Percentiles rank a stretch among this genome's conserved stretches.
These are phyloP conservation scores for Endocarpon pusillum DNA, from an alignment of 495 filamentous ascomycete genomes.

Conservation along the genomic window DNA sequence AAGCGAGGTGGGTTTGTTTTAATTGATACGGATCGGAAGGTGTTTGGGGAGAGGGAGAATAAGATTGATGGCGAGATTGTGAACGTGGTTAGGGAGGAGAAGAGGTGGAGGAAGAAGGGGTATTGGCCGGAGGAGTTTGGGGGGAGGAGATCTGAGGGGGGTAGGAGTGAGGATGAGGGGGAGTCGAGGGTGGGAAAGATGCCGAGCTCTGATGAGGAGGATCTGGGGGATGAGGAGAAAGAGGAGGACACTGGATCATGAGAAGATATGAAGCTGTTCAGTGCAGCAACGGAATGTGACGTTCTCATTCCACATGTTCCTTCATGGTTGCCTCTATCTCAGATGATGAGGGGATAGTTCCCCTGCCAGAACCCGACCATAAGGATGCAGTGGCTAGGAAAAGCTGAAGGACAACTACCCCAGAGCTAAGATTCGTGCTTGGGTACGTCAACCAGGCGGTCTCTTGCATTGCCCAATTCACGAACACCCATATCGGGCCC, in stretches of 20 bases:
- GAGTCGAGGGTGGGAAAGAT: conserved; percentile 66
- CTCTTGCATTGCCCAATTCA: conserved; percentile 70
- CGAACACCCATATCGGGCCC: conserved; percentile 54
- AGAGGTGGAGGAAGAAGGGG: conserved; percentile 71
- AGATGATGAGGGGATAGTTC: too few species aligned
- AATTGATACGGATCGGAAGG: conserved; percentile 44
- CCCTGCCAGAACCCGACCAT: conserved; percentile 39
- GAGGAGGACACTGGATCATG: too few species aligned
- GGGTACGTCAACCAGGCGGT: conserved; percentile 96
- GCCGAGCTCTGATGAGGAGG: conserved; percentile 53
- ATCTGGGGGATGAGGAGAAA: too few species aligned
- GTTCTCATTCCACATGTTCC: too few species aligned
- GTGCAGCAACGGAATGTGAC: too few species aligned
- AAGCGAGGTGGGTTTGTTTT: conserved; percentile 74
- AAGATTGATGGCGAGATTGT: conserved; percentile 54
- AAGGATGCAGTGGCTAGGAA: conserved; percentile 43
- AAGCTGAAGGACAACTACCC: conserved; percentile 55
- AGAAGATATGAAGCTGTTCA: too few species aligned
- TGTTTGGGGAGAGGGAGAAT: conserved; percentile 2
- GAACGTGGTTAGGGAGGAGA: conserved; percentile 84
- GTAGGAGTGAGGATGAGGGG: conserved; percentile 44
- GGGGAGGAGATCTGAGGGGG: conserved; percentile 31
- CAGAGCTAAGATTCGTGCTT: conserved; percentile 68
- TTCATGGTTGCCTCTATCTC: too few species aligned
- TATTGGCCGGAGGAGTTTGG: conserved; percentile 83